phyloP scores from a whole-genome alignment of 345 rosid genomes.

The Syzygium aqueum region DNA sequence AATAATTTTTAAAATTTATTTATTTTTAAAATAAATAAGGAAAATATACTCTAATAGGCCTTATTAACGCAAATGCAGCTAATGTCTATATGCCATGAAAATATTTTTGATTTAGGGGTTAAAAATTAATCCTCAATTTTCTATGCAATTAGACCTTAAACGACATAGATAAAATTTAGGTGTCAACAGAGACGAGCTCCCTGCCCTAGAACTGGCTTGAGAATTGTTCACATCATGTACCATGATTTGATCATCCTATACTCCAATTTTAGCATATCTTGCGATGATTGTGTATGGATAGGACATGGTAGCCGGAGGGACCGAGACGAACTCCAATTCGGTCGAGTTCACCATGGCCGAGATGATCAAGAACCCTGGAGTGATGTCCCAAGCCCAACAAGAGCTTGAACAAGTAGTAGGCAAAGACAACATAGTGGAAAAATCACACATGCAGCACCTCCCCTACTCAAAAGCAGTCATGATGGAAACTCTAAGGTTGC shows the following conservation, averaged over 20 bases:
- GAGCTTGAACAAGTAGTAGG: slow-evolving; percentile 47
- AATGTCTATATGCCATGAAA: too few species aligned
- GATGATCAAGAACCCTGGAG: slow-evolving; percentile 31
- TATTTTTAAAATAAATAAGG: too few species aligned
- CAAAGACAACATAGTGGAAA: slow-evolving; percentile 28
- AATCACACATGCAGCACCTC: slow-evolving; percentile 26
- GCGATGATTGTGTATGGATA: not conserved
- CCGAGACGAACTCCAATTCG: slow-evolving; percentile 37
- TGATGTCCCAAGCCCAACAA: slow-evolving; percentile 25
- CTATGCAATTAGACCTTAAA: too few species aligned
- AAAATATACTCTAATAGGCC: too few species aligned
- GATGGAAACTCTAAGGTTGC: slow-evolving; percentile 39
- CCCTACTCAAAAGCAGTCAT: slow-evolving; percentile 31
- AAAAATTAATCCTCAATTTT: too few species aligned
- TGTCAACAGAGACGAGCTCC: not conserved
- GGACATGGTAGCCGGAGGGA: slow-evolving; percentile 54
- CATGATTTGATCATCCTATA: not conserved
- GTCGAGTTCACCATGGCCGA: slow-evolving; percentile 44
- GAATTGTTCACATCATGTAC: not conserved
- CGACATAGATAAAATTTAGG: too few species aligned
- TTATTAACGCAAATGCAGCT: too few species aligned
- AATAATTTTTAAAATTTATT: too few species aligned
- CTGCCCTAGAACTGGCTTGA: not conserved
- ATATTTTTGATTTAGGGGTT: too few species aligned
- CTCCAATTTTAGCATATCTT: not conserved